phyloP scores from a whole-genome alignment of 805 yeast species.

The Blastobotrys attinorum region DNA sequence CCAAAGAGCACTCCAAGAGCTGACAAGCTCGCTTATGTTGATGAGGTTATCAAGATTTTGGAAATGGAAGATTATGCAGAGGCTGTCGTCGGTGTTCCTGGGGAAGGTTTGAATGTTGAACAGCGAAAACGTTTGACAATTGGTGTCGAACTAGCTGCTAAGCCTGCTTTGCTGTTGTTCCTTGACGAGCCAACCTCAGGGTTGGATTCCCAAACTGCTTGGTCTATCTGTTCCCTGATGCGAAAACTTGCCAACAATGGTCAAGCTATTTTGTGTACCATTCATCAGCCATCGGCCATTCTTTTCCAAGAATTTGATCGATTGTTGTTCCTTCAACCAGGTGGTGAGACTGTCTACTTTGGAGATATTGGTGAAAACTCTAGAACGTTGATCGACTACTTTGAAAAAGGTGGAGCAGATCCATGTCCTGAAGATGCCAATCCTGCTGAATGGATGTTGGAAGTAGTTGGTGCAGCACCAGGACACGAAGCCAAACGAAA shows the following conservation, averaged over 20 bases:
- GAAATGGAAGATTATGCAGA: conserved; percentile 61
- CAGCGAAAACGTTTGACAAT: conserved; percentile 56
- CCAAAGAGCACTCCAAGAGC: conserved; percentile 41
- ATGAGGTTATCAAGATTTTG: conserved; percentile 51
- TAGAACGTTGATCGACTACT: conserved; percentile 50
- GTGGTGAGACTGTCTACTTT: conserved; percentile 69
- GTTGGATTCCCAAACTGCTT: conserved; percentile 60
- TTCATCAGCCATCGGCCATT: conserved; percentile 81
- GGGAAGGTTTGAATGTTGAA: conserved; percentile 60
- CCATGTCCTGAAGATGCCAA: conserved; percentile 63
- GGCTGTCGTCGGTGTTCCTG: conserved; percentile 67
- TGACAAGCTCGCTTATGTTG: conserved; percentile 61
- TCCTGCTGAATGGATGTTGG: conserved; percentile 91
- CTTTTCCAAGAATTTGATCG: conserved; percentile 73
- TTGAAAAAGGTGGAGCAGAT: conserved; percentile 57
- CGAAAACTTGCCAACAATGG: conserved; percentile 52
- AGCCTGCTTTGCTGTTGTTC: conserved; percentile 51
- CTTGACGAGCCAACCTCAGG: conserved; percentile 67
- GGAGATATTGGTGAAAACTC: conserved; percentile 64
- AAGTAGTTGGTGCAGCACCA: conserved; percentile 37
- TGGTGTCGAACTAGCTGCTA: conserved; percentile 62
- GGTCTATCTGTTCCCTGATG: conserved; percentile 57
- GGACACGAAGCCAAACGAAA: conserved; percentile 27
- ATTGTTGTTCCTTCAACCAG: conserved; percentile 56
- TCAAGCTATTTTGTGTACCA: conserved; percentile 64